Evolutionary conservation across 768 basidiomycete species (phyloP).

Genomic region (Hygrophorus russula): DNA sequence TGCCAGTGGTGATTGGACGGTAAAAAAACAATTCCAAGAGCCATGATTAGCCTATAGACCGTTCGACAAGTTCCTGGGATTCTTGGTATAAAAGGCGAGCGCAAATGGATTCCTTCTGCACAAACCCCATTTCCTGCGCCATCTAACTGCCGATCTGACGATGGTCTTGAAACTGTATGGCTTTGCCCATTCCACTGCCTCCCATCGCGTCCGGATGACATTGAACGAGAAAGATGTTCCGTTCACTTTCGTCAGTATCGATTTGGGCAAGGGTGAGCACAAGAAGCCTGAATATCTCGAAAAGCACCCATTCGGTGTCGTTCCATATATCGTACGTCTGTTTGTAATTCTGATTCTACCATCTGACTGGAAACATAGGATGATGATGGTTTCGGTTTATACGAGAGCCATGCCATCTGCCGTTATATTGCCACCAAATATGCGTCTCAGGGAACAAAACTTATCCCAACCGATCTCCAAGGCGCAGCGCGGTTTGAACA

Average conservation of each 20-base stretch:
- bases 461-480: conserved; percentile 40
- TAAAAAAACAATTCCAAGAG: too few relatives aligned
- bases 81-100: too few relatives aligned
- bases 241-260: conserved; percentile 36
- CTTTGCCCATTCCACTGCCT: conserved; percentile 29
- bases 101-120: too few relatives aligned
- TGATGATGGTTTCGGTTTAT: conserved; percentile 52
- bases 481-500: conserved; percentile 32
- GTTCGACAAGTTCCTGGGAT: too few relatives aligned
- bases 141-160: too few relatives aligned
- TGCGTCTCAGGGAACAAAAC: conserved; percentile 32
- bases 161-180: conserved; percentile 38
- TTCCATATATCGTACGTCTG: conserved; percentile 39
- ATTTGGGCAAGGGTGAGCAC: conserved; percentile 33
- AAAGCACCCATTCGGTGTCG: conserved; percentile 55
- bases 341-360: not conserved
- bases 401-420: conserved; percentile 49
- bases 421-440: conserved; percentile 51
- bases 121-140: too few relatives aligned
- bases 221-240: conserved; percentile 47
- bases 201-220: conserved; percentile 37
- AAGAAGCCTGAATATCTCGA: conserved; percentile 30
- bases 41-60: too few relatives aligned
- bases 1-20: too few relatives aligned
- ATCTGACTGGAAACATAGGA: conserved; percentile 18